Base-by-base conservation (phyloP, 176 grass and related monocot species). In the Leersia perrieri region DNA sequence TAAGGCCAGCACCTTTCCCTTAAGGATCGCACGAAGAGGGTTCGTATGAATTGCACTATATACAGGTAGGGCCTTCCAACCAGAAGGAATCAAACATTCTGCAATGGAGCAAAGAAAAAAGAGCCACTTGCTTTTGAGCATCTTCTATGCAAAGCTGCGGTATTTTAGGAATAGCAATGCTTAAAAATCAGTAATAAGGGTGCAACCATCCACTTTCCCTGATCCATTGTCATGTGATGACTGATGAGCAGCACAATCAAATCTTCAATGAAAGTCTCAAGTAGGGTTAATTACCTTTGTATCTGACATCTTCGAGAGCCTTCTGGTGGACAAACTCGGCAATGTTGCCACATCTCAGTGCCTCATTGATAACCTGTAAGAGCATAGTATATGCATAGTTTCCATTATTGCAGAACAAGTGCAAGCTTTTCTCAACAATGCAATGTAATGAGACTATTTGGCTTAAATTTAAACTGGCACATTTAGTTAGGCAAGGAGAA, bases 21-120 rank as follows among this genome's bases (percentile, higher is more conserved):
- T n/a, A n/a, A n/a, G n/a, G n/a, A n/a, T n/a, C n/a, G n/a, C n/a
- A n/a, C n/a, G n/a, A n/a, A n/a, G n/a, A n/a, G 91, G 73, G 73
- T 97, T 92, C 74, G 93, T 64, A 91, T 97, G 94, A 83, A 87
- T 85, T 75, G 91, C 91, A 60, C 86, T 97, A 40, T 93, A 93
- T 47, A 97, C 91, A 14, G 94, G 94, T 79, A 97, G 94, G 82
- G 93, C 91, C 88, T 97, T 97, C 94, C 94, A 97, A 74, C 94
- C 94, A 75, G 90, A 93, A 76, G 94, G 94, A 89, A 97, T 97
- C 86, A 97, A 77, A 91, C 93, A 93, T 66, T 89, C 94, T 97
- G 91, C 83, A 87, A 82, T 72, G 85, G 75, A 87, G 60, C 42
- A 84, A 63, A 68, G 83, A 77, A 88, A 65, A 57, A 36, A 65